Evolutionary conservation across 495 filamentous ascomycete genomes (phyloP).

Genomic region (Terfezia boudieri): DNA sequence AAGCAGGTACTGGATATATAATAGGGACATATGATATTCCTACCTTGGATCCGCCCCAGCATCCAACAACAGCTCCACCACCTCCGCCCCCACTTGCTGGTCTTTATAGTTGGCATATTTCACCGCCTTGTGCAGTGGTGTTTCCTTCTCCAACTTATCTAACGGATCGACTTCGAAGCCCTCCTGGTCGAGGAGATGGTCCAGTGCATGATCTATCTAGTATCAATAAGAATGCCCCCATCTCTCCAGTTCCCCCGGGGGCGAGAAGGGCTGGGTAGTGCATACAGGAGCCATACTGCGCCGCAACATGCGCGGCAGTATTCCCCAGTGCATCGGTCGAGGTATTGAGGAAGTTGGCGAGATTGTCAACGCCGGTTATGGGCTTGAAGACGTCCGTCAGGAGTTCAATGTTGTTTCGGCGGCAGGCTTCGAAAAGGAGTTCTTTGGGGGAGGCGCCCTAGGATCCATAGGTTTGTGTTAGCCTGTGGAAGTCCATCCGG

Average conservation of each 20-base stretch:
- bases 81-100: slow-evolving; percentile 36
- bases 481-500: too few relatives aligned
- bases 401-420: slow-evolving; percentile 73
- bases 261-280: slow-evolving; percentile 4
- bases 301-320: slow-evolving; percentile 73
- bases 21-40: too few relatives aligned
- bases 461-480: too few relatives aligned
- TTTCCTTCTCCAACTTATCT: slow-evolving; percentile 62
- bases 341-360: slow-evolving; percentile 56
- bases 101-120: slow-evolving; percentile 56
- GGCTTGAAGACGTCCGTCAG: slow-evolving; percentile 35
- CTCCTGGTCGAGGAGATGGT: slow-evolving; percentile 78
- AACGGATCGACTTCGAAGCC: slow-evolving; percentile 84
- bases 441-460: slow-evolving; percentile 74
- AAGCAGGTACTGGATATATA: too few relatives aligned
- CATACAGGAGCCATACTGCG: slow-evolving; percentile 64
- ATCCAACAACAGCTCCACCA: slow-evolving; percentile 81
- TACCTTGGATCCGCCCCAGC: slow-evolving; percentile 52
- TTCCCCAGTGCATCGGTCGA: slow-evolving; percentile 70
- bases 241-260: background rate
- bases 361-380: slow-evolving; percentile 13
- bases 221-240: background rate
- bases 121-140: slow-evolving; percentile 72
- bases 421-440: slow-evolving; percentile 76
- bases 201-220: slow-evolving; percentile 59